These are phyloP conservation scores for Salix koriyanagi DNA, from an alignment of 345 rosid genomes.

Conservation along the genomic window DNA sequence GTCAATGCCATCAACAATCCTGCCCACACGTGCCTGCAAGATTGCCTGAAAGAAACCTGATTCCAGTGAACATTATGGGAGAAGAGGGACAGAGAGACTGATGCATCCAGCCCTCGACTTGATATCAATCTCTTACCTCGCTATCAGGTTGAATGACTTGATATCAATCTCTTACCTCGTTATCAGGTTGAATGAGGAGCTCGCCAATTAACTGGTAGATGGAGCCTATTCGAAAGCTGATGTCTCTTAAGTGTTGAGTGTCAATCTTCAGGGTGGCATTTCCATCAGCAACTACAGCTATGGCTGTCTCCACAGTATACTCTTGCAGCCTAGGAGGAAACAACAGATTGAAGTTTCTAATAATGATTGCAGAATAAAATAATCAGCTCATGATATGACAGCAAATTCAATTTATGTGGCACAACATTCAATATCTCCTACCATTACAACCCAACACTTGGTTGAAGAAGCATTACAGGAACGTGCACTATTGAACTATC, in stretches of 20 bases:
- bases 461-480: background rate
- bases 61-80: background rate
- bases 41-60: slow-evolving; percentile 42
- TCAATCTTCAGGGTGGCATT: slow-evolving; percentile 45
- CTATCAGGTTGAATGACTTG: slow-evolving; percentile 33
- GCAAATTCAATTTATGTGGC: background rate
- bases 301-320: slow-evolving; percentile 50
- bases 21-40: slow-evolving; percentile 70
- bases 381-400: background rate
- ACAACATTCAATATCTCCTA: background rate
- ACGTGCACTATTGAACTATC: background rate
- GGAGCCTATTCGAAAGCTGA: slow-evolving; percentile 61
- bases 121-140: slow-evolving; percentile 37
- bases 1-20: slow-evolving; percentile 79
- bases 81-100: background rate
- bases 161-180: slow-evolving; percentile 39
- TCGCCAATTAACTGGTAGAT: slow-evolving; percentile 78
- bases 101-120: background rate
- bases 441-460: background rate
- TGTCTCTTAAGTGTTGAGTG: slow-evolving; percentile 66
- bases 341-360: slow-evolving; percentile 5
- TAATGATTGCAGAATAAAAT: background rate
- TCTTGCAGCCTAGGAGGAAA: slow-evolving; percentile 44
- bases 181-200: slow-evolving; percentile 48
- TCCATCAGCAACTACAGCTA: slow-evolving; percentile 55